A percentile compares a stretch with the other conserved stretches of the same genome.
Conservation (phyloP, 208 protist genomes). For the Leishmania major region DNA sequence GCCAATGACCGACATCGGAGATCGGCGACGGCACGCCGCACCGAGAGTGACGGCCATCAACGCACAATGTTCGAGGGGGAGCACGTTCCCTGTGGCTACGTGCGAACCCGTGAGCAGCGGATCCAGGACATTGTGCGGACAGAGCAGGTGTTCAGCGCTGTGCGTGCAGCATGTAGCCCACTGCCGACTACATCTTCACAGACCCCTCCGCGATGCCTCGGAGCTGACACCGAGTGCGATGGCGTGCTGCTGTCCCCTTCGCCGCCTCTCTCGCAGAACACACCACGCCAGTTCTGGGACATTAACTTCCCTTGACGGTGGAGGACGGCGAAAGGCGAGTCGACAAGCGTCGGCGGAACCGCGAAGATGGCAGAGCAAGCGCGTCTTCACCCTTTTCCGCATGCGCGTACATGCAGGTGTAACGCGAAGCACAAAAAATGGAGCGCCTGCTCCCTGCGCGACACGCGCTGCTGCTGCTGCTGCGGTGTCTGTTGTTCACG, state of each 20-base stretch:
- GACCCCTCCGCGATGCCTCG: neutral
- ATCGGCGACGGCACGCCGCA: neutral
- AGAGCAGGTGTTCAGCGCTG: constrained; percentile 19
- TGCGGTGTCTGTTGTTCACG: neutral
- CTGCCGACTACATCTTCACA: neutral
- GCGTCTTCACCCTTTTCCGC: too few species aligned
- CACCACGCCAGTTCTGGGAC: constrained; percentile 76
- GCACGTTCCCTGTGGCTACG: constrained; percentile 8
- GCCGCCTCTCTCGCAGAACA: constrained; percentile 24
- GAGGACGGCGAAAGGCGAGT: neutral
- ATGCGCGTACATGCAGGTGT: too few species aligned
- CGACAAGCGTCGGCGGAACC: neutral
- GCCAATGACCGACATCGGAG: neutral
- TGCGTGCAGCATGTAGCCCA: constrained; percentile 14
- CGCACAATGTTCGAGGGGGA: neutral
- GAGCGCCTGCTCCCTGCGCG: neutral
- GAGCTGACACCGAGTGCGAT: neutral
- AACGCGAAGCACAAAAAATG: neutral
- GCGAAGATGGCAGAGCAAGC: neutral
- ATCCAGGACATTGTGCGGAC: constrained; percentile 4
- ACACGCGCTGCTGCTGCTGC: neutral
- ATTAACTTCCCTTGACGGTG: constrained; percentile 43
- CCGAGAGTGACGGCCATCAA: neutral
- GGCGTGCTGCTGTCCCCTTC: neutral
- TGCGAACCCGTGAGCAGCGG: constrained; percentile 28